Evolutionary conservation across 177 flowering plant species (phyloP).

Genomic region (Vitis hybrid): DNA sequence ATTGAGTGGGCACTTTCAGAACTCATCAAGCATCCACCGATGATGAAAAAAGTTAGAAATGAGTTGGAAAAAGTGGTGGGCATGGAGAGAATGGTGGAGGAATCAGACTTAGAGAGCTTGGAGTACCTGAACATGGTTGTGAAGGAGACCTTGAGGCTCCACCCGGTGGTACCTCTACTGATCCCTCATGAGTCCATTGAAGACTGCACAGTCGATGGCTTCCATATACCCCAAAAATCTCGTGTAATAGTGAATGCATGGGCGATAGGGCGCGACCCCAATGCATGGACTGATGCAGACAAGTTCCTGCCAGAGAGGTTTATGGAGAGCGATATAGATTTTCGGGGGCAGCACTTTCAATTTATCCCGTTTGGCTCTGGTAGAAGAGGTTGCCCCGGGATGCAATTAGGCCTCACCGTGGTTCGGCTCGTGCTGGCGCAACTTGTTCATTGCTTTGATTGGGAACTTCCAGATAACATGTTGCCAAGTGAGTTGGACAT

Average conservation of each 20-base stretch:
- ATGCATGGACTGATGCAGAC: conserved; percentile 26
- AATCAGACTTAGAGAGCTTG: conserved; percentile 25
- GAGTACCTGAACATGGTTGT: conserved; percentile 34
- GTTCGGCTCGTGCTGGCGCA: no score
- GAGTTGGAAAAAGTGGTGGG: conserved; percentile 32
- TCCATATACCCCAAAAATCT: conserved; percentile 22
- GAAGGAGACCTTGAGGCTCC: conserved; percentile 32
- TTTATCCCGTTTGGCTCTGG: conserved; percentile 38
- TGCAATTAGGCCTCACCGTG: no score
- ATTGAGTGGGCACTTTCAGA: conserved; percentile 40
- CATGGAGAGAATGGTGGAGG: conserved; percentile 31
- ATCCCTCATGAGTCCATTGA: conserved; percentile 28
- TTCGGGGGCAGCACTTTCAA: conserved; percentile 29
- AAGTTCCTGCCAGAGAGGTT: conserved; percentile 38
- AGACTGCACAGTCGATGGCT: conserved; percentile 23
- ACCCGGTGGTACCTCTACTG: conserved; percentile 28
- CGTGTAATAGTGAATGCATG: conserved; percentile 29
- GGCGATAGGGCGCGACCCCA: conserved; percentile 36
- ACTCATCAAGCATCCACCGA: conserved; percentile 25
- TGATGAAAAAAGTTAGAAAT: conserved; percentile 32
- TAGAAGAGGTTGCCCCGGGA: conserved; percentile 23
- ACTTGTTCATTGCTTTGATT: no score
- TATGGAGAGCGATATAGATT: conserved; percentile 18
- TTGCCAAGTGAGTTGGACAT: conserved; percentile 26
- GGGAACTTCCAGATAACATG: no score